A percentile compares a stretch with the other conserved stretches of the same genome.
These are phyloP conservation scores for Sporothrix humicola DNA, from an alignment of 2,329 filamentous ascomycete species.

Conservation along the genomic window DNA sequence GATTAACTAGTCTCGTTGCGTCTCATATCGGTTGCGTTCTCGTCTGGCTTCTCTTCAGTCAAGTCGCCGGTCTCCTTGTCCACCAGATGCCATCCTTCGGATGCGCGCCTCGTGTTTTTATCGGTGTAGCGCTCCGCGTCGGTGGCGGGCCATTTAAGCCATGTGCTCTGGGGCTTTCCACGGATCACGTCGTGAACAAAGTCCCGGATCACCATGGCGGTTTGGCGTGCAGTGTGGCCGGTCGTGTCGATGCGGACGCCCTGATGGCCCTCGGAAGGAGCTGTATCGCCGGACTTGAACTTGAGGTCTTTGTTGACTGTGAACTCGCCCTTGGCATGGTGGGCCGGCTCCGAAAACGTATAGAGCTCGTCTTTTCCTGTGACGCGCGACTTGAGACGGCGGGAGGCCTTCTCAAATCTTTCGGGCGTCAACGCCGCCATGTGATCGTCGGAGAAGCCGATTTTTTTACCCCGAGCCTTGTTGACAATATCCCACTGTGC, in stretches of 20 bases:
- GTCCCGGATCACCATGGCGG: conserved; percentile 16
- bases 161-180: not conserved
- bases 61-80: too few species aligned
- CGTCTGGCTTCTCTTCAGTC: too few species aligned
- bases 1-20: too few species aligned
- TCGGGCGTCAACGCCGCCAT: not conserved
- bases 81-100: too few species aligned
- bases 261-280: not conserved
- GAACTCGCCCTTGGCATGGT: not conserved
- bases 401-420: not conserved
- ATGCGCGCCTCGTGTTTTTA: too few species aligned
- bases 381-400: not conserved
- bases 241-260: conserved; percentile 29
- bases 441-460: not conserved
- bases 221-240: not conserved
- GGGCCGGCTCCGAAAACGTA: not conserved
- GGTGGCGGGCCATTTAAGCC: not conserved
- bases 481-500: not conserved
- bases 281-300: too few species aligned
- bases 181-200: conserved; percentile 28
- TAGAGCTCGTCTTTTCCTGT: not conserved
- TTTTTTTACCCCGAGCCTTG: not conserved
- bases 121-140: not conserved
- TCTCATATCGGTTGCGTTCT: too few species aligned
- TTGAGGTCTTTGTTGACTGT: not conserved